Percentiles rank a stretch among this genome's conserved stretches.
phyloP scores from a whole-genome alignment of 2,329 filamentous ascomycete genomes.

The Alternaria gaisen region DNA sequence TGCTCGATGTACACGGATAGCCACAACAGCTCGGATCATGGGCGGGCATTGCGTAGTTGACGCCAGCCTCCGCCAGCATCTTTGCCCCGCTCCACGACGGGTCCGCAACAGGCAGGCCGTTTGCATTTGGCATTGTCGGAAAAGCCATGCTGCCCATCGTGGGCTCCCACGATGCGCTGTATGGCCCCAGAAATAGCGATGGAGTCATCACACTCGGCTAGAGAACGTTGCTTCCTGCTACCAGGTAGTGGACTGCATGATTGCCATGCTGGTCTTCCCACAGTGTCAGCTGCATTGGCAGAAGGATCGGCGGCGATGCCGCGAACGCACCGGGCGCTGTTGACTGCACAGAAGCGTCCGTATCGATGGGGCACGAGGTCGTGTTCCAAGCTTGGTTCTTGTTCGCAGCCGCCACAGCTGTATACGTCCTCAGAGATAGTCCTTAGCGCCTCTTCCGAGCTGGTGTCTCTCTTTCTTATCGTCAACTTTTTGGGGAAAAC shows the following conservation, averaged over 20 bases:
- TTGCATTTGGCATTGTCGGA: constrained; percentile 1
- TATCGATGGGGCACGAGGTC: neutral
- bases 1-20: too few relatives aligned
- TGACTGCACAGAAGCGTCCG: too few relatives aligned
- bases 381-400: neutral
- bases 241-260: neutral
- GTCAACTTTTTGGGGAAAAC: neutral
- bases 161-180: neutral
- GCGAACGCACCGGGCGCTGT: too few relatives aligned
- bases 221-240: neutral
- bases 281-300: too few relatives aligned
- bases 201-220: neutral
- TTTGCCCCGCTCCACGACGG: neutral
- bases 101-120: neutral
- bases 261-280: too few relatives aligned
- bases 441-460: neutral
- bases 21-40: too few relatives aligned
- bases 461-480: neutral
- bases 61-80: neutral
- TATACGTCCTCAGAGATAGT: neutral
- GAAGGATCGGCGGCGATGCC: too few relatives aligned
- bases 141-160: neutral
- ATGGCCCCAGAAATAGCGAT: neutral
- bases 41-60: too few relatives aligned
- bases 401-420: neutral